Evolutionary conservation across 768 basidiomycete species (phyloP), one percentile per base, ranked within the genome.

Genomic region (Lanmaoa pseudosensibilis): DNA sequence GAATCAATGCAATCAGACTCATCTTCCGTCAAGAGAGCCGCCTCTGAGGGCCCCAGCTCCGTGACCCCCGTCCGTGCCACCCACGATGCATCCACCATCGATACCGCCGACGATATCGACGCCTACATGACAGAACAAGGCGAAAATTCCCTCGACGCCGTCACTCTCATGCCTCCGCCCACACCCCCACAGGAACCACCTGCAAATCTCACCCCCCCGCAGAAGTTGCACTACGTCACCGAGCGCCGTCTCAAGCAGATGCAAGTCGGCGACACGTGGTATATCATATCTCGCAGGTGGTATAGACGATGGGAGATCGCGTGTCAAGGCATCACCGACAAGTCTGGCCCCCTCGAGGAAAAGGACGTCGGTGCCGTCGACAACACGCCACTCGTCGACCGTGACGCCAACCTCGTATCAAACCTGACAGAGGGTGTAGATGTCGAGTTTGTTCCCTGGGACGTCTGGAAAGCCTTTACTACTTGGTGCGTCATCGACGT

Each of bases 11-110:
- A 87, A 68, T 90, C 89, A 45, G 83, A 84, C 56, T 82, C 81
- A 27, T 85, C 88, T 25, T 92, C 90, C 30, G 77, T 85, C 58
- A 95, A 94, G 77, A 87, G 92, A 60, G 81, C 89, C 19, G 83
- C 83, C 53, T 89, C 91, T 23, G 88, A 90, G 68, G 84, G 80
- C 48, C 78, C 80, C 58, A 67, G 78, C 57, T 71, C 75, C 55
- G 78, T 83, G 57, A 70, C 74, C 67, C 58, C 64, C 23, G 40
- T 63, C 34, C 64, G 68, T 34, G 62, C 63, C 59, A 61, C 58
- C 16, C 34, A 61, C 48, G 61, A 70, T 33, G 21, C 44, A 27
- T 69, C 37, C 49, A 38, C 12, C 18, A 8, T n/a, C 15, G 49
- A 50, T 39, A 60, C 72, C 39, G 72, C 72, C 66, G 70, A 75